These are phyloP conservation scores for Podospora australis DNA, from an alignment of 495 filamentous ascomycete genomes.

Conservation along the genomic window DNA sequence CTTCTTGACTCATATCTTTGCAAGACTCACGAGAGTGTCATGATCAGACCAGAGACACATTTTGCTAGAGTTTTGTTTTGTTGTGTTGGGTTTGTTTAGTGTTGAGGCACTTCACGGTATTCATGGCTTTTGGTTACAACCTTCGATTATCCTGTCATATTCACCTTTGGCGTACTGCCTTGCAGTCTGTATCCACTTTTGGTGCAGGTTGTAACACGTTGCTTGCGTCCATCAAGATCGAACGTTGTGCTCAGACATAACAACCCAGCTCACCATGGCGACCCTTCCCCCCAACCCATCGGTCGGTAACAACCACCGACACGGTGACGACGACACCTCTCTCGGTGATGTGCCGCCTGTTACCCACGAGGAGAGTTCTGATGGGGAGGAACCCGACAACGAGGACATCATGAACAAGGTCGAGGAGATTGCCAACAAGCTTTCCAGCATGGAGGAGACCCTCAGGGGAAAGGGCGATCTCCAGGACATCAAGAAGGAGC, in stretches of 20 bases:
- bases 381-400: background rate
- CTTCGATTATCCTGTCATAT: too few relatives aligned
- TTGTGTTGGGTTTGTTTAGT: too few relatives aligned
- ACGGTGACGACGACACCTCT: background rate
- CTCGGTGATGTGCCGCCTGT: background rate
- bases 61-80: too few relatives aligned
- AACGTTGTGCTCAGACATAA: background rate
- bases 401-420: background rate
- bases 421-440: background rate
- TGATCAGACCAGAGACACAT: too few relatives aligned
- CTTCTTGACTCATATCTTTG: too few relatives aligned
- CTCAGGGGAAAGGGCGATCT: background rate
- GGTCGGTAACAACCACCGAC: background rate
- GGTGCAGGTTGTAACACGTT: too few relatives aligned
- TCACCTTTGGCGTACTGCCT: too few relatives aligned
- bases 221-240: background rate
- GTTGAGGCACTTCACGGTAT: too few relatives aligned
- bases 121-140: too few relatives aligned
- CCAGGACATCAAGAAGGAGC: background rate
- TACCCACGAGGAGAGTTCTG: background rate
- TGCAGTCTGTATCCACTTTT: too few relatives aligned
- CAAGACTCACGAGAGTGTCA: too few relatives aligned
- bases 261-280: background rate
- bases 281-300: background rate
- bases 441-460: background rate